Base-by-base conservation (phyloP, 202 grass and related monocot species). In the Carex arenaria region DNA sequence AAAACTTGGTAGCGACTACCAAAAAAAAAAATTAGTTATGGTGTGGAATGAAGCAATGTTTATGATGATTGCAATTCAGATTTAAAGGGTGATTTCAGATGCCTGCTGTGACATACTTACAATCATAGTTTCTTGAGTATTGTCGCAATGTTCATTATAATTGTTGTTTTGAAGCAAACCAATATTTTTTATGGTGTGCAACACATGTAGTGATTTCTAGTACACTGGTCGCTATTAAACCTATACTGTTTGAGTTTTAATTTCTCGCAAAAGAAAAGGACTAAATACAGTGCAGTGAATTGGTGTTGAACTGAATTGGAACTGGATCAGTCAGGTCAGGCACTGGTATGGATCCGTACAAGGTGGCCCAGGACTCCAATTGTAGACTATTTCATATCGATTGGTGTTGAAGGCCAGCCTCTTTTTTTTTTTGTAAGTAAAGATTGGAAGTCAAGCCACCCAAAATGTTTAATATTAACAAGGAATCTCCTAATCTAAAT, bases 61-160 rank as follows among this genome's bases (percentile, higher is more conserved):
- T 81, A 5, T 68, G 80, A 34, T 64, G 18, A 23, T 81, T 81
- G 62, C 15, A 47, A 65, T 67, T 81, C 53, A 42, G 12, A 51
- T 67, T 54, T 67, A 3, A 31, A 67, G 10, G 10, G 22, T 49
- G 18, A 60, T 66, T 81, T 31, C 66, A 52, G 57, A 49, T 66
- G n/a, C 12, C n/a, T 62, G 17, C 36, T 66, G 38, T 31, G 23
- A 47, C 22, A 32, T 54, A 15, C 45, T 73, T 52, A 51, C 38
- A 51, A 28, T 31, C 18, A 10, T 31, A 9, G 52, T 49, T 56
- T 34, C 15, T 54, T 67, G 10, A 3, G 11, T 67, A 34, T 18
- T 30, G 40, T 52, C 4, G 9, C 52, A 82, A 66, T 32, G 10
- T 68, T 54, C 45, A 51, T 82, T 82, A 68, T 64, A 19, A 23